phyloP scores from a whole-genome alignment of 2,329 filamentous ascomycete species.

The Elsinoe batatas region DNA sequence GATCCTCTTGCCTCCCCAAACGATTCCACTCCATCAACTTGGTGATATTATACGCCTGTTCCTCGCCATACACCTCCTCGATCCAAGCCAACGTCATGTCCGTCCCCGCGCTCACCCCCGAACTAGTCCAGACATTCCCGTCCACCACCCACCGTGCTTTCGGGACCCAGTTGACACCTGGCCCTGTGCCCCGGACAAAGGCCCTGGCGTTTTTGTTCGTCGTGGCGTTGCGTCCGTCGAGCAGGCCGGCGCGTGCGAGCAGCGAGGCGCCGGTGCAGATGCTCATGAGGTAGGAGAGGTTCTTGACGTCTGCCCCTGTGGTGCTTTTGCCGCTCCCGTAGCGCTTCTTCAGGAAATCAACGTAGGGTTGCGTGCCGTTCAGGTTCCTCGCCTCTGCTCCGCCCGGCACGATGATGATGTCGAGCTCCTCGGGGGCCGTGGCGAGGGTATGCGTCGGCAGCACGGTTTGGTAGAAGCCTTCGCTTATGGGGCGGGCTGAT shows the following conservation, averaged over 20 bases:
- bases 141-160: constrained; percentile 56
- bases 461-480: constrained; percentile 20
- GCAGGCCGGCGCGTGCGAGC: constrained; percentile 47
- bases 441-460: constrained; percentile 48
- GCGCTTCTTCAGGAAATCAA: neutral
- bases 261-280: constrained; percentile 57
- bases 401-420: constrained; percentile 57
- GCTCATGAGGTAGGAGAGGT: constrained; percentile 45
- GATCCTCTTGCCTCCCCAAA: neutral
- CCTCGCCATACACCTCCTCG: constrained; percentile 43
- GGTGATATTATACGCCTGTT: constrained; percentile 40
- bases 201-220: constrained; percentile 56
- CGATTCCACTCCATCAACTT: constrained; percentile 20
- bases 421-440: constrained; percentile 36
- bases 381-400: constrained; percentile 40
- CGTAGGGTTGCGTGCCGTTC: constrained; percentile 17
- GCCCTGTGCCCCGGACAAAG: constrained; percentile 38
- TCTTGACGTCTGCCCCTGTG: neutral
- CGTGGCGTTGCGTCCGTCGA: constrained; percentile 54
- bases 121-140: constrained; percentile 57
- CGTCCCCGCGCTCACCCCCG: constrained; percentile 54
- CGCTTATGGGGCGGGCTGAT: neutral
- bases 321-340: constrained; percentile 25
- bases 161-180: constrained; percentile 49
- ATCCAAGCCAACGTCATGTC: constrained; percentile 53